Conservation (phyloP, 495 filamentous ascomycete species). For the Penicillium psychrofluorescens region DNA sequence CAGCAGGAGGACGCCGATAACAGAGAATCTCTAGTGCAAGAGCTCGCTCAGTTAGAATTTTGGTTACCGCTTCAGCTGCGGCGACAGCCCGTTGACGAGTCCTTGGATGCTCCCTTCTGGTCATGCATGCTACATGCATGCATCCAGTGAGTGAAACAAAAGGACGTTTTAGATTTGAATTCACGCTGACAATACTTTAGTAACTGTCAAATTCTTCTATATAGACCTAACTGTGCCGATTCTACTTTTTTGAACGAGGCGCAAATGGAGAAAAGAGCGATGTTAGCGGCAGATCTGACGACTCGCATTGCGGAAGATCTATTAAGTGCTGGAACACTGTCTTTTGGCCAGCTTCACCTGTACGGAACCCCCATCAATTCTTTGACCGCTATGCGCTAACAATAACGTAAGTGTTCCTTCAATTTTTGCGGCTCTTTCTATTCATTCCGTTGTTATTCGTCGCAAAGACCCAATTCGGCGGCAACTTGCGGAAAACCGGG, state of each 20-base stretch:
- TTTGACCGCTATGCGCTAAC: background rate
- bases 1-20: too few relatives aligned
- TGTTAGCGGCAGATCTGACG: constrained; percentile 4
- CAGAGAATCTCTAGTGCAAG: too few relatives aligned
- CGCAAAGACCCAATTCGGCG: constrained; percentile 4
- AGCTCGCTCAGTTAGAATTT: too few relatives aligned
- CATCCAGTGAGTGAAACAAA: too few relatives aligned
- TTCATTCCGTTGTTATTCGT: constrained; percentile 7
- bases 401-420: constrained; percentile 3
- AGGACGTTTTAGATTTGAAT: too few relatives aligned
- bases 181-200: too few relatives aligned
- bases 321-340: constrained; percentile 2
- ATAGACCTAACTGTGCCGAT: constrained; percentile 4
- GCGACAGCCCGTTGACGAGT: too few relatives aligned
- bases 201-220: constrained; percentile 6
- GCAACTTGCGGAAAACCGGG: constrained; percentile 13
- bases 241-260: constrained; percentile 1
- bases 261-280: constrained; percentile 6
- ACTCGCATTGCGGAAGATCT: constrained; percentile 11
- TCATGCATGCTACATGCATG: too few relatives aligned
- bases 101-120: too few relatives aligned
- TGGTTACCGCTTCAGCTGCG: too few relatives aligned
- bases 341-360: background rate
- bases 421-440: constrained; percentile 6
- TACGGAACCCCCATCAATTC: background rate